Base-by-base conservation (phyloP, 139 green algal species). In the Desmodesmus armatus region DNA sequence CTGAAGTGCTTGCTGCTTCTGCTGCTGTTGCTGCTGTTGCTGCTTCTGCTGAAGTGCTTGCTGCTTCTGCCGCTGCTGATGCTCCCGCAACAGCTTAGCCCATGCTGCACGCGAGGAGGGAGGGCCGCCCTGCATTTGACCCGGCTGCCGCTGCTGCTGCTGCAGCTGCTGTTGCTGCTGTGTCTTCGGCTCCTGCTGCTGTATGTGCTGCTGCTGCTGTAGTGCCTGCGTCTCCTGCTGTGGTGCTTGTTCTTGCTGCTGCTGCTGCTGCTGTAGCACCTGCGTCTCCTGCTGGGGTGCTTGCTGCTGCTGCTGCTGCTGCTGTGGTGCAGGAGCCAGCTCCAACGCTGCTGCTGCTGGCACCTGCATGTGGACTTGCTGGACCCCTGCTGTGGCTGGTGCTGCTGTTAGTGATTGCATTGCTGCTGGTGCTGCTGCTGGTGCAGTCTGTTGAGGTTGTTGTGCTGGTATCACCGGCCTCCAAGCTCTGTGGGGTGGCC, bases 341-440 rank as follows among this genome's bases (percentile, higher is more conserved):
- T n/a, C n/a, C n/a, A n/a, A n/a, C n/a, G n/a, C n/a, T n/a, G n/a
- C n/a, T n/a, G n/a, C n/a, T 37, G 11, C 62, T 37, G 11, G n/a
- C 62, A 72, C 62, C 62, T 9, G 62, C 62, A n/a, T n/a, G n/a
- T n/a, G n/a, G n/a, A n/a, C n/a, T n/a, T n/a, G n/a, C n/a, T n/a
- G n/a, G n/a, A n/a, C n/a, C n/a, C n/a, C n/a, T n/a, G n/a, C n/a
- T n/a, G n/a, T n/a, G n/a, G n/a, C n/a, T n/a, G n/a, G n/a, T n/a
- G n/a, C n/a, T n/a, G n/a, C n/a, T n/a, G n/a, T n/a, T n/a, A n/a
- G n/a, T n/a, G n/a, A n/a, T n/a, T n/a, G n/a, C n/a, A n/a, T n/a
- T 72, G 62, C 62, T 72, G 62, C n/a, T 72, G 62, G 62, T 72
- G 62, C 62, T 72, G 62, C n/a, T 72, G 11, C n/a, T 15, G n/a